Evolutionary conservation across 2,329 filamentous ascomycete species (phyloP), one percentile per base, ranked within the genome.

Genomic region (Ophiocordyceps camponoti-floridani): DNA sequence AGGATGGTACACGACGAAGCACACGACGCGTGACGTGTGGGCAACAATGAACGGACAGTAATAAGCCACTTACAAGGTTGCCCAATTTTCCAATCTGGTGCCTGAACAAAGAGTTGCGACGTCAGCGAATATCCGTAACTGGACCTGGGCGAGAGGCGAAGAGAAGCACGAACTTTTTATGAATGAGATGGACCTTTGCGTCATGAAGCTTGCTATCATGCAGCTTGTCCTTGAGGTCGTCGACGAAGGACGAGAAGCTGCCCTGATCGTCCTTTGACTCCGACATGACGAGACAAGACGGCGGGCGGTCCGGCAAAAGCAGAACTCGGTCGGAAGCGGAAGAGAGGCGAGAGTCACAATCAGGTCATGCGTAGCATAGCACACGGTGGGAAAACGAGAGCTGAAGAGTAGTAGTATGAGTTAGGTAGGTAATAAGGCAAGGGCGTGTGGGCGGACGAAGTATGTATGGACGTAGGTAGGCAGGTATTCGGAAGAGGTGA

Each of bases 31-130:
- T 30, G 9, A 8, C 9, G 28, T 2, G 28, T 12, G 28, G 28
- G 28, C 6, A 14, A 18, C 9, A 16, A 38, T 18, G 4, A n/a
- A 2, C n/a, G n/a, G 26, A 37, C 37, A n/a, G 9, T 38, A 18
- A 40, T 38, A 8, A 2, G 19, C 10, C 37, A 49, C 66, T 48
- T 63, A 78, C 73, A 52, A 81, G 51, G 51, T 81, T 81, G 38
- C 62, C 72, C 43, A 80, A 61, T 56, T 81, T 81, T 44, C 77
- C 77, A 52, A 80, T 67, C 47, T 77, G 67, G 50, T 79, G 58
- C 45, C 63, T 65, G 45, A 5, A 23, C 23, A 27, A n/a, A 16
- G 13, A 2, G 5, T 43, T 11, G n/a, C 19, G 27, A 12, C 18
- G 35, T 47, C 42, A 44, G 35, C 33, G 13, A 19, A 19, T 11